These are phyloP conservation scores for Aspergillus homomorphus DNA, from an alignment of 495 filamentous ascomycete species.

Conservation along the genomic window DNA sequence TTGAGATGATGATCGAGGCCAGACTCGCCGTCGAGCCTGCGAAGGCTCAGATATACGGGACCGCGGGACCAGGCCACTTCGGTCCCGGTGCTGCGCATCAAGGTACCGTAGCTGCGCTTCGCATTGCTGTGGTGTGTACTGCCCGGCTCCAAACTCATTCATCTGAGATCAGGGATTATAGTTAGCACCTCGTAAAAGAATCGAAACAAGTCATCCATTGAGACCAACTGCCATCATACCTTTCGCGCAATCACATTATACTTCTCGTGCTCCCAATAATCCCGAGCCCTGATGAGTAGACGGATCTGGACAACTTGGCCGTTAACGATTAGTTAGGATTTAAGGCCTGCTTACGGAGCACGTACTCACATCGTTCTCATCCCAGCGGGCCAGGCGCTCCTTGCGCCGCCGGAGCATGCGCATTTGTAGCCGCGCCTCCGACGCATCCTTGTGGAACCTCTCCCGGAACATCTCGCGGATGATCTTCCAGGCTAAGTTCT, in stretches of 20 bases:
- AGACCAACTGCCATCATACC: slow-evolving; percentile 28
- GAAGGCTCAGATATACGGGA: slow-evolving; percentile 29
- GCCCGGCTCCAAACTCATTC: slow-evolving; percentile 35
- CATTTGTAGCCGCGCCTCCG: slow-evolving; percentile 72
- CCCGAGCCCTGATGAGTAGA: slow-evolving; percentile 44
- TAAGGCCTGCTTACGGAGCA: slow-evolving; percentile 14
- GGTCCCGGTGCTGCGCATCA: slow-evolving; percentile 22
- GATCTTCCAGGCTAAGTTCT: slow-evolving; percentile 66
- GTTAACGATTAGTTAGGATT: slow-evolving; percentile 10
- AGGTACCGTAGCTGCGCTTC: slow-evolving; percentile 34
- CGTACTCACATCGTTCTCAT: slow-evolving; percentile 62
- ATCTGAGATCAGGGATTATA: slow-evolving; percentile 23
- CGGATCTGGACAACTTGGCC: slow-evolving; percentile 35
- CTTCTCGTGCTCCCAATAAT: slow-evolving; percentile 50
- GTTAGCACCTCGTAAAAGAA: background rate
- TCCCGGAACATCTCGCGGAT: slow-evolving; percentile 63
- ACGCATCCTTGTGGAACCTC: slow-evolving; percentile 59
- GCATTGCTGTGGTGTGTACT: slow-evolving; percentile 38
- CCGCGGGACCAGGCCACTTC: slow-evolving; percentile 14
- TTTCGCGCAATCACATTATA: slow-evolving; percentile 50
- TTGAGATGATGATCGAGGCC: slow-evolving; percentile 5
- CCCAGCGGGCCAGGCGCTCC: slow-evolving; percentile 60
- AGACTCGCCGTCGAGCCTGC: slow-evolving; percentile 19
- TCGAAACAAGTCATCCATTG: background rate
- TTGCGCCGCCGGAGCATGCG: slow-evolving; percentile 64